Evolutionary conservation across 2,329 filamentous ascomycete species (phyloP).

Genomic region (Cladophialophora carrionii): DNA sequence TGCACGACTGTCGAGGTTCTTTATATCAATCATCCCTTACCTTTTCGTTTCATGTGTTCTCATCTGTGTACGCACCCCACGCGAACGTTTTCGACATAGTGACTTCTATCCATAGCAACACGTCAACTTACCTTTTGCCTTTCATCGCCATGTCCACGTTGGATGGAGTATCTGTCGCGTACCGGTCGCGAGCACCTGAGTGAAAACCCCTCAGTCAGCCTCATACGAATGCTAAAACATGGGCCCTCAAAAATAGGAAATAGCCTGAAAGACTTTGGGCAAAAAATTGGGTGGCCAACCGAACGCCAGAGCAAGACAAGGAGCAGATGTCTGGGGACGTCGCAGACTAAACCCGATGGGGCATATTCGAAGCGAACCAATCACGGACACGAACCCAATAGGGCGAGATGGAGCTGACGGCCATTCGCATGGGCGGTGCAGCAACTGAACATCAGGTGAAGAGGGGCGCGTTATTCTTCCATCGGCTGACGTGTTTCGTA

Average conservation of each 20-base stretch:
- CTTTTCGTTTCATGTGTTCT: not conserved
- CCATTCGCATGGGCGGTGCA: slow-evolving; percentile 2
- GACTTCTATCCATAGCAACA: slow-evolving; percentile 8
- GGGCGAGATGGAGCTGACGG: too few relatives aligned
- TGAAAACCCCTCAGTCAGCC: not conserved
- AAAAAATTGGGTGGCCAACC: not conserved
- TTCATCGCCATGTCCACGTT: not conserved
- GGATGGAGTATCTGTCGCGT: not conserved
- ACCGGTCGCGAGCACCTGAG: not conserved
- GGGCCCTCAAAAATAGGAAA: not conserved
- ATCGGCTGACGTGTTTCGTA: not conserved
- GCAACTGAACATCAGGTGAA: not conserved
- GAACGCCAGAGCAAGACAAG: too few relatives aligned
- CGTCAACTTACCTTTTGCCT: not conserved
- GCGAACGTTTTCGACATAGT: not conserved
- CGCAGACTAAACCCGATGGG: not conserved
- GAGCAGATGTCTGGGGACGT: too few relatives aligned
- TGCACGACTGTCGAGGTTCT: not conserved
- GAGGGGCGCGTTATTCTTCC: not conserved
- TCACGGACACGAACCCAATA: not conserved
- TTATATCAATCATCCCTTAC: not conserved
- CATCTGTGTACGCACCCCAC: not conserved
- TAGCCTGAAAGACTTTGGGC: slow-evolving; percentile 6
- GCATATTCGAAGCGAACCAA: slow-evolving; percentile 1
- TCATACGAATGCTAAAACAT: not conserved